Conservation (phyloP, 176 grass and related monocot species). For the Chrysopogon serrulatus region DNA sequence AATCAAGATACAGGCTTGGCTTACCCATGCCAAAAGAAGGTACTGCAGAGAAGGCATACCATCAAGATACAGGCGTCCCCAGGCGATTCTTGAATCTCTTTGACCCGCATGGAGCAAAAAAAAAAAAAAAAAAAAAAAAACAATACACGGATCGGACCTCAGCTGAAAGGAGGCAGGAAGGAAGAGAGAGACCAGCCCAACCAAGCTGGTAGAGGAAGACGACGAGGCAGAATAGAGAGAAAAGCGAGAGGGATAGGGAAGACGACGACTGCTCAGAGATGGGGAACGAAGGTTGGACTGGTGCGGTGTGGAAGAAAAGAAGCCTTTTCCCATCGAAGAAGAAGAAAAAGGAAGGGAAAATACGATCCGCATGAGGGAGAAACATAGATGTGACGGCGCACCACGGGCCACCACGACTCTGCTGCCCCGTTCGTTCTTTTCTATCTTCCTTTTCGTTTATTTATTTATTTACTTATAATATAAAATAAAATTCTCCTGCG, state of each 20-base stretch:
- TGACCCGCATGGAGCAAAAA: neutral
- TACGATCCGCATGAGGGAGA: neutral
- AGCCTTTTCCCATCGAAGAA: neutral
- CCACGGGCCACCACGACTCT: neutral
- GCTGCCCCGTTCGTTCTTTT: neutral
- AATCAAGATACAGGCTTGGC: neutral
- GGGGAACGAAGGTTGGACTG: neutral
- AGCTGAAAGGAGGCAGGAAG: neutral
- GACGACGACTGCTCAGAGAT: neutral
- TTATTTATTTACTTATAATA: too few species aligned
- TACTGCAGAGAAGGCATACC: slow-evolving; percentile 12
- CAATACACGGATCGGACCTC: neutral
- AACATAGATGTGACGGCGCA: neutral
- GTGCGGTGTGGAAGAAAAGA: slow-evolving; percentile 5
- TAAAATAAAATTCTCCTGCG: too few species aligned
- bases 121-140: too few species aligned
- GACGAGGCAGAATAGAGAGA: neutral
- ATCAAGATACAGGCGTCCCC: neutral
- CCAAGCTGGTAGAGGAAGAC: neutral
- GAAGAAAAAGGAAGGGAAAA: neutral
- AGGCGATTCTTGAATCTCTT: neutral
- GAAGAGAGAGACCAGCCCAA: neutral
- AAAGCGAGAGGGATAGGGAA: neutral
- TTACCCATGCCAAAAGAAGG: too few species aligned
- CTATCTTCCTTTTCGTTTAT: neutral